Base-by-base conservation (phyloP, 495 filamentous ascomycete species). In the Diplogelasinospora grovesii region DNA sequence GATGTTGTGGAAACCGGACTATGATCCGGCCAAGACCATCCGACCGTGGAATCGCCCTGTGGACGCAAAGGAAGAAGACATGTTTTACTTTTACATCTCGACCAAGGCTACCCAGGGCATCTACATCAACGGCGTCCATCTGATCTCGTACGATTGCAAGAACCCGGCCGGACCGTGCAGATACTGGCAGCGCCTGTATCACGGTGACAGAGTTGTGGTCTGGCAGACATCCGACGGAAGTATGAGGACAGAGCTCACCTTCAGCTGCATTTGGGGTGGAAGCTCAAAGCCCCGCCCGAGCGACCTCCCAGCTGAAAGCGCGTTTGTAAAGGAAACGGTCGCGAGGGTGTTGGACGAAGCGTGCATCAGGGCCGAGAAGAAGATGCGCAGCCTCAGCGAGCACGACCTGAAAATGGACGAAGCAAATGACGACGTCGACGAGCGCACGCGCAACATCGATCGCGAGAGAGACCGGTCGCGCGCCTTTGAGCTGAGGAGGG, bases 71-170 rank as follows among this genome's bases (percentile, higher is more conserved):
- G 70, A 77, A 20, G 67, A 71, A 18, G 48, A 73, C 15, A 71
- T 77, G 6, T 70, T 77, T 40, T 70, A 78, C 34, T 92, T 85
- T 20, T 79, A 84, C 39, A 77, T 94, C 25, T 77, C 78, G 3
- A 89, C 86, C 2, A 83, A 84, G 43, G 78, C 83, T 0, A 75
- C 70, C 23, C 64, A 63, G 13, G 81, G 83, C 20, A 87, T 94
- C 46, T 73, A 64, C 52, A 69, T 94, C 46, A 94, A 95, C 46
- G 79, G 73, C 19, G 66, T 68, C 3, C 68, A 66, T 36, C 61
- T 92, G 4, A 65, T 61, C 4, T 64, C 71, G 11, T 49, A 73
- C 22, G 64, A 71, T 23, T 61, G 60, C 19, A 64, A 66, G 10
- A 61, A 70, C 32, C 44, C 57, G 25, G 50, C 50, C 7, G 59